These are phyloP conservation scores for Colletotrichum somersetense DNA, from an alignment of 2,329 filamentous ascomycete genomes.

Conservation along the genomic window DNA sequence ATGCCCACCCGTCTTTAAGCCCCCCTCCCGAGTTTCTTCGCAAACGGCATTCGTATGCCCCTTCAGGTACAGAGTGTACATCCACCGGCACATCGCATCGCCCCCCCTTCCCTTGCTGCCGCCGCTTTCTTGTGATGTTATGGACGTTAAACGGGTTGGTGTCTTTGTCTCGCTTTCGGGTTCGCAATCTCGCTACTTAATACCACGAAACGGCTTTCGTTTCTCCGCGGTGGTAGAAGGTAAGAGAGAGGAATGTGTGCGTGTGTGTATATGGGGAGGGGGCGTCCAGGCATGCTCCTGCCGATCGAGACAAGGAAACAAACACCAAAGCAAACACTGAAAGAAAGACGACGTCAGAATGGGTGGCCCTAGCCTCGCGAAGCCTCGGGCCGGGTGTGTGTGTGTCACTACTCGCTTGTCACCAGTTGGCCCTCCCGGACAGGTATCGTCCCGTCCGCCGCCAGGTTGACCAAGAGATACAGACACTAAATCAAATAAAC, in stretches of 20 bases:
- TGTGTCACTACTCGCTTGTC: neutral
- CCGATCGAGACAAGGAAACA: neutral
- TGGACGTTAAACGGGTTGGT: neutral
- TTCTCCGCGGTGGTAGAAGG: neutral
- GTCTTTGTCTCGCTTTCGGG: neutral
- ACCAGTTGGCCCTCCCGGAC: neutral
- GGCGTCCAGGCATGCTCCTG: neutral
- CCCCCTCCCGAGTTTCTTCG: neutral
- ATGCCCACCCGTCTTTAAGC: neutral
- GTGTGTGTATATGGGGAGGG: no score
- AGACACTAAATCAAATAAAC: neutral
- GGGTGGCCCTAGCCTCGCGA: neutral
- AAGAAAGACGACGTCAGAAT: slow-evolving; percentile 1
- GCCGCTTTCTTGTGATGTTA: neutral
- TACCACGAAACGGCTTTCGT: slow-evolving; percentile 36
- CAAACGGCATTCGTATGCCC: neutral
- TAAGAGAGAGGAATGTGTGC: neutral
- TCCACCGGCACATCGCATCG: neutral
- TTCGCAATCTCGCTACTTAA: neutral
- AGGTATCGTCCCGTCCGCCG: neutral
- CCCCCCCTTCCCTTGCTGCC: neutral
- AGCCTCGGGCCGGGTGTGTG: neutral
- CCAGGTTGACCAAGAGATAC: neutral
- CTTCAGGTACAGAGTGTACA: neutral
- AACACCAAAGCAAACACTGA: neutral